Evolutionary conservation across 495 filamentous ascomycete genomes (phyloP), one percentile per base, ranked within the genome.

Genomic region (Elaphomyces granulatus): DNA sequence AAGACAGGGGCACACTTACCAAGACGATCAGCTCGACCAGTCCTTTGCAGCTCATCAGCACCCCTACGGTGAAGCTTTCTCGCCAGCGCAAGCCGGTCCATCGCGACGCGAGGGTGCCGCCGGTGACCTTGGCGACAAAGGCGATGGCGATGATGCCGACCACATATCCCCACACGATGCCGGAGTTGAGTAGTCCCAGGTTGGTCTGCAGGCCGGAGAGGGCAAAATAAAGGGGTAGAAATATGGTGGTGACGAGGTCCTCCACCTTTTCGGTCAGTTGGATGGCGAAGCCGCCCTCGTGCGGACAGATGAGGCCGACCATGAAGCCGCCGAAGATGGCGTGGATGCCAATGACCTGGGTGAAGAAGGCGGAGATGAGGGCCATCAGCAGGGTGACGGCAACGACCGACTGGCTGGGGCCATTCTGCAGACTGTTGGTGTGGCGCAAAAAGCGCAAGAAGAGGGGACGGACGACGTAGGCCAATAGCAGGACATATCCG

Each of bases 41-140:
- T 40, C 90, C 90, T 55, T 98, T 98, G 58, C 90, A 98, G 54
- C 85, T 93, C 90, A 98, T 98, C 56, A 98, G 55, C 30, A 81
- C 76, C 17, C 90, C 90, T 46, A 98, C 92, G 3, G 84, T 78
- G 15, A 93, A 75, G 48, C 84, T 88, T 56, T 98, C 90, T 45
- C 90, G 72, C 90, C 90, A 98, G 7, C 94, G 66, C 20, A 95
- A 66, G 14, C 83, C 86, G 55, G 75, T 83, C 1, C 71, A 48
- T 21, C 75, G 71, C 3, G 90, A 86, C 3, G 90, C 87, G 3
- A 88, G 39, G 10, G 87, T 78, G 8, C 87, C 92, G 38, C 88
- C 90, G 23, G 76, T 59, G 34, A 98, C 78, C 58, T 98, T 98
- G 30, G 78, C 84, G 3, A 71, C 53, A 47, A 98, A 94, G 3